A percentile compares a stretch with the other conserved stretches of the same genome.
phyloP scores from a whole-genome alignment of 106 monocot species.

The Platanthera guangdongensis region DNA sequence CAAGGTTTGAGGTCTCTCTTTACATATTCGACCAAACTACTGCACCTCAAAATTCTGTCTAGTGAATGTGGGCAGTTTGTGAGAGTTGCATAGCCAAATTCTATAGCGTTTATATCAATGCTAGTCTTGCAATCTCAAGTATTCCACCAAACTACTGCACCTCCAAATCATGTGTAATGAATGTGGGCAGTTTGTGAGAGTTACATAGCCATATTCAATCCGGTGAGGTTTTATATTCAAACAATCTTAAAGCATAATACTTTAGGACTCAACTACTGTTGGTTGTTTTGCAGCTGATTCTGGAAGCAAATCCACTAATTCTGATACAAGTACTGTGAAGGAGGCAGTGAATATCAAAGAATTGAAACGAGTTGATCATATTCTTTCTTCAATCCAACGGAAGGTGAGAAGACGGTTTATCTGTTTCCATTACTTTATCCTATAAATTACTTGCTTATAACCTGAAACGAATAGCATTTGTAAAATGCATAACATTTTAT shows the following conservation, averaged over 20 bases:
- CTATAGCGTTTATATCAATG: no score
- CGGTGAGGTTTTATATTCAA: background rate
- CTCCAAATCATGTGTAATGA: background rate
- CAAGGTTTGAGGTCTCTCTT: no score
- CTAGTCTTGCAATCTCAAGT: background rate
- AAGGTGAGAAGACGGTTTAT: constrained; percentile 42
- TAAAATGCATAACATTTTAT: background rate
- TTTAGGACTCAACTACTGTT: background rate
- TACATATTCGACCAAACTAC: background rate
- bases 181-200: background rate
- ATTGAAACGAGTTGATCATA: constrained; percentile 92
- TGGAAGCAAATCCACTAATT: constrained; percentile 40
- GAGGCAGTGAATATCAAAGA: constrained; percentile 81
- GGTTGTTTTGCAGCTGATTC: constrained; percentile 48
- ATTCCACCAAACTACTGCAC: background rate
- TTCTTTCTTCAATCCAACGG: constrained; percentile 63
- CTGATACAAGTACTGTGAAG: constrained; percentile 60
- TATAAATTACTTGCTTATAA: background rate
- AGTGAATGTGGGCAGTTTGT: background rate
- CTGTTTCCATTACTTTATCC: background rate
- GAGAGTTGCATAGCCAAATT: background rate
- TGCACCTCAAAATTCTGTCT: background rate
- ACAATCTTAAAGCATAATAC: background rate
- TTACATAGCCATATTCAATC: background rate
- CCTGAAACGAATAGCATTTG: background rate